phyloP scores from a whole-genome alignment of 1,139 yeast species.

The Candida sanyaensis region DNA sequence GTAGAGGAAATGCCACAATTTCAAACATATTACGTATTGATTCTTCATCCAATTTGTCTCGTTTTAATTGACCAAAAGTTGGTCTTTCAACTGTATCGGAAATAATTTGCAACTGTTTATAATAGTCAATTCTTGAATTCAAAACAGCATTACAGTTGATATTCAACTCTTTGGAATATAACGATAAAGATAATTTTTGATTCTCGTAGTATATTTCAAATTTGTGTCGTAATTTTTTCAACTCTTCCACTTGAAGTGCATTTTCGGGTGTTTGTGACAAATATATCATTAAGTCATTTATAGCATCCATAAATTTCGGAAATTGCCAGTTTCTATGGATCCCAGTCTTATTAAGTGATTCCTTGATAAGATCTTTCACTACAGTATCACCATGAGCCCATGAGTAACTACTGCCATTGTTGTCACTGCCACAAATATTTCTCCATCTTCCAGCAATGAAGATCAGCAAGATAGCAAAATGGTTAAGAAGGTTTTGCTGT shows the following conservation, averaged over 20 bases:
- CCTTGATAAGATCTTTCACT: too few species aligned
- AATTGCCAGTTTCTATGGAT: neutral
- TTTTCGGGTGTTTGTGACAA: constrained; percentile 6
- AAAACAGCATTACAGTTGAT: constrained; percentile 63
- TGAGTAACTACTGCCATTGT: neutral
- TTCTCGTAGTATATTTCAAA: constrained; percentile 37
- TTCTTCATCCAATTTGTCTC: constrained; percentile 18
- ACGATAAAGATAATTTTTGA: constrained; percentile 39
- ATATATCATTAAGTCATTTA: constrained; percentile 6
- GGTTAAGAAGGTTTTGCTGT: constrained; percentile 71
- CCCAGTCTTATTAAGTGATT: too few species aligned
- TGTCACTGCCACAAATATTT: constrained; percentile 29
- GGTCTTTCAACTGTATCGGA: constrained; percentile 70
- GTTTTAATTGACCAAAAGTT: constrained; percentile 19
- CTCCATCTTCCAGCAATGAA: constrained; percentile 28
- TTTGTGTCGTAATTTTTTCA: constrained; percentile 23
- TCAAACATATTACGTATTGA: neutral
- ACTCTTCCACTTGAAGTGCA: constrained; percentile 21
- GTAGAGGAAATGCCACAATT: neutral
- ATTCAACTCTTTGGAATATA: constrained; percentile 49
- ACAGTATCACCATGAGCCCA: too few species aligned
- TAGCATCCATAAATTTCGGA: neutral
- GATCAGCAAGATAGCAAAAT: constrained; percentile 31
- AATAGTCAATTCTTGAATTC: constrained; percentile 78
- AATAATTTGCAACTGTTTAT: constrained; percentile 77